Evolutionary conservation across 768 basidiomycete species (phyloP).

Genomic region (Nevesoporus exiguus): DNA sequence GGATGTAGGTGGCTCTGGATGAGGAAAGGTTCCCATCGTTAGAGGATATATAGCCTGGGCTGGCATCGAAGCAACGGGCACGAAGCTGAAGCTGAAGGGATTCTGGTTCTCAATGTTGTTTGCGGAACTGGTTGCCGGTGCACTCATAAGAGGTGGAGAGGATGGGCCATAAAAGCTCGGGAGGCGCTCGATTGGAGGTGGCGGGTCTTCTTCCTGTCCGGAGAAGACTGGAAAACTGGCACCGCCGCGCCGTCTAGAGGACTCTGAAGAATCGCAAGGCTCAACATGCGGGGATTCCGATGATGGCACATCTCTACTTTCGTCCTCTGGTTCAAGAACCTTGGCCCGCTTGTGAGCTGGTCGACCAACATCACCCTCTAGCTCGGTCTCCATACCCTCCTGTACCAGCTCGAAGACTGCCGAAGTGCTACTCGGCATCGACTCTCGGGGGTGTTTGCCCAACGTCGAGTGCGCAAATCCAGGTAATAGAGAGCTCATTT

Average conservation of each 20-base stretch:
- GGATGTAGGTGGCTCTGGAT: conserved; percentile 34
- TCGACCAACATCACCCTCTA: conserved; percentile 37
- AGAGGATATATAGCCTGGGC: conserved; percentile 38
- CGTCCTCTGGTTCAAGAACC: conserved; percentile 27
- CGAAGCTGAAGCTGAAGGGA: conserved; percentile 51
- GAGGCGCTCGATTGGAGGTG: conserved; percentile 50
- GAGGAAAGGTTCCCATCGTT: conserved; percentile 36
- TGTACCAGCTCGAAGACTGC: conserved; percentile 42
- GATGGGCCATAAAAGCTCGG: conserved; percentile 48
- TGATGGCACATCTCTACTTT: conserved; percentile 10
- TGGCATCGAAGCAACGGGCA: conserved; percentile 52
- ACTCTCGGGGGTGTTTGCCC: conserved; percentile 65
- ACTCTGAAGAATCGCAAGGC: conserved; percentile 12
- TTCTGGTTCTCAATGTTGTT: conserved; percentile 52
- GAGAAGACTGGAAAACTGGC: conserved; percentile 49
- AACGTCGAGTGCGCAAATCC: conserved; percentile 46
- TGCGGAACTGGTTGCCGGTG: conserved; percentile 43
- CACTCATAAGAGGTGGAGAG: conserved; percentile 37
- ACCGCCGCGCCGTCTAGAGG: conserved; percentile 26
- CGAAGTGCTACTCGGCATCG: conserved; percentile 41
- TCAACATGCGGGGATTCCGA: conserved; percentile 14
- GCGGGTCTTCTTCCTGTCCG: conserved; percentile 41
- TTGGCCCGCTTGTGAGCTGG: conserved; percentile 55
- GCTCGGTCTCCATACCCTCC: conserved; percentile 39
- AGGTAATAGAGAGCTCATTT: conserved; percentile 25